phyloP scores from a whole-genome alignment of 2,329 filamentous ascomycete species.

The Cordyceps cicadae region DNA sequence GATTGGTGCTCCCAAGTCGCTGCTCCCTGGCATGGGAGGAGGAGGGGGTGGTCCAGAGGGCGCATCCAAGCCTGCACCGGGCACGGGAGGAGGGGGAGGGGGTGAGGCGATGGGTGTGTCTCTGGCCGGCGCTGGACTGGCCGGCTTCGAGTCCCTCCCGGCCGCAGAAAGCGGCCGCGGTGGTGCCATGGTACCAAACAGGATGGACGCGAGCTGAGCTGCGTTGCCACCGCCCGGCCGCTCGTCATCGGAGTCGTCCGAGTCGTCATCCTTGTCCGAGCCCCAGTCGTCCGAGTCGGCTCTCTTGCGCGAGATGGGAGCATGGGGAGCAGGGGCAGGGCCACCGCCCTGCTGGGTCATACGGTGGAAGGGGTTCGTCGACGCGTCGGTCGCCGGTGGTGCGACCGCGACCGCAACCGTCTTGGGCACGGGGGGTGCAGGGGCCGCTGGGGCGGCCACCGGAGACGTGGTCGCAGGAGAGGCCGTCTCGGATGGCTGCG shows the following conservation, averaged over 20 bases:
- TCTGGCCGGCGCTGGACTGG: conserved; percentile 30
- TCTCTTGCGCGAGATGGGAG: conserved; percentile 44
- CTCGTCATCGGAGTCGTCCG: conserved; percentile 69
- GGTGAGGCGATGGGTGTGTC: conserved; percentile 32
- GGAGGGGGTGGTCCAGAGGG: conserved; percentile 25
- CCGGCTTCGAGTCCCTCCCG: conserved; percentile 54
- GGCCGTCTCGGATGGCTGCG: conserved; percentile 51
- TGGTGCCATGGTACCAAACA: conserved; percentile 95
- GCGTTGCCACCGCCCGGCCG: conserved; percentile 73
- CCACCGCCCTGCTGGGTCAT: conserved; percentile 53
- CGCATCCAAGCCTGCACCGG: conserved; percentile 20
- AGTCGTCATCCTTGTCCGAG: conserved; percentile 53
- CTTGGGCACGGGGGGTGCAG: conserved; percentile 25
- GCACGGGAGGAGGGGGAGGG: conserved; percentile 27
- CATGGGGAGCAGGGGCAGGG: conserved; percentile 38
- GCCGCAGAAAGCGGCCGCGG: conserved; percentile 79
- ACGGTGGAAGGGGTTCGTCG: conserved; percentile 95
- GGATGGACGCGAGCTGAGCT: conserved; percentile 84
- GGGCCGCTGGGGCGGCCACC: conserved; percentile 31
- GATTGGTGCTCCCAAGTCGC: conserved; percentile 16
- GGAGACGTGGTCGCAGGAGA: conserved; percentile 38
- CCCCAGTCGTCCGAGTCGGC: conserved; percentile 69
- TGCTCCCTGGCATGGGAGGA: conserved; percentile 20
- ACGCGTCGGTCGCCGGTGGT: conserved; percentile 47
- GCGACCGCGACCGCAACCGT: conserved; percentile 20